Percentiles rank a stretch among this genome's conserved stretches.
Conservation (phyloP, 2,329 filamentous ascomycete species). For the Colletotrichum acutatum region DNA sequence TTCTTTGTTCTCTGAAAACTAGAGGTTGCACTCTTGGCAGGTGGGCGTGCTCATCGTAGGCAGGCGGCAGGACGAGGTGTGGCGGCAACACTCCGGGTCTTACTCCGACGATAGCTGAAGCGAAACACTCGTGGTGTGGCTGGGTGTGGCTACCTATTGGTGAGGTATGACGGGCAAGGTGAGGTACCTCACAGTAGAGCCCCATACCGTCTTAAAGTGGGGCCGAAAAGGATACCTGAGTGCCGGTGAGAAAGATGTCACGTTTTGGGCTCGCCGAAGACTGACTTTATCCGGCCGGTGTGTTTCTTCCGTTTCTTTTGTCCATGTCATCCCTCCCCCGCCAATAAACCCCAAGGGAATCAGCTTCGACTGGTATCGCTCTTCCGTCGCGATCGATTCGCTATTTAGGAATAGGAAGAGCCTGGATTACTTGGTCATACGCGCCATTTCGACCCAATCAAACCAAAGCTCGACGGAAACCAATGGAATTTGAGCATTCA, state of each 20-base stretch:
- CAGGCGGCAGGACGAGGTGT: too few species aligned
- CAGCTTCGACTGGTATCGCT: neutral
- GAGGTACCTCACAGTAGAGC: too few species aligned
- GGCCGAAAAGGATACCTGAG: neutral
- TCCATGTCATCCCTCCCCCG: neutral
- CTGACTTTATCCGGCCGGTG: neutral
- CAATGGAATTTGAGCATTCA: too few species aligned
- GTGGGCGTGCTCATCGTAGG: neutral
- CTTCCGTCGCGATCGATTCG: neutral
- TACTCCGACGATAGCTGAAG: neutral
- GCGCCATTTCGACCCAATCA: neutral
- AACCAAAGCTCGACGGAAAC: neutral
- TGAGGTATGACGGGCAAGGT: too few species aligned
- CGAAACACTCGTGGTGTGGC: neutral
- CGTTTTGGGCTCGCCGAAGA: neutral
- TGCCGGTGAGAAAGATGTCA: neutral
- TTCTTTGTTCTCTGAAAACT: neutral
- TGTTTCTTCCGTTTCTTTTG: neutral
- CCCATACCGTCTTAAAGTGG: neutral
- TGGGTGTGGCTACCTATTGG: neutral
- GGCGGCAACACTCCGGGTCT: neutral
- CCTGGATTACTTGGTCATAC: neutral
- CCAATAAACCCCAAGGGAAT: neutral
- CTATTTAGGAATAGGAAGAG: neutral
- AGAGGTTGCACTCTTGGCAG: neutral